Evolutionary conservation across 1,284 basidiomycete species (phyloP).

Genomic region (Ceratobasidium sp.): DNA sequence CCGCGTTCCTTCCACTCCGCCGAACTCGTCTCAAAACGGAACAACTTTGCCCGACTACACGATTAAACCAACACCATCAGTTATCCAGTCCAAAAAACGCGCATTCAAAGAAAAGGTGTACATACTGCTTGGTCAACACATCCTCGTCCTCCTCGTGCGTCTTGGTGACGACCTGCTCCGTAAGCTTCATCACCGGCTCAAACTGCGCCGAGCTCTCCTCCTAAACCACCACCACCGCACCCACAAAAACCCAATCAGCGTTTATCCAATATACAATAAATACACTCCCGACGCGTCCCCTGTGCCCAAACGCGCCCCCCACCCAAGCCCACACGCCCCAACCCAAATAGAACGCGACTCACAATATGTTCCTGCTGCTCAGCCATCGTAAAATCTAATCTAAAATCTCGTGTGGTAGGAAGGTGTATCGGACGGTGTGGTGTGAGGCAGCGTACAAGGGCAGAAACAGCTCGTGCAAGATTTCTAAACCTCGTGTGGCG

Average conservation of each 20-base stretch:
- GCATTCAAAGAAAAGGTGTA: constrained; percentile 48
- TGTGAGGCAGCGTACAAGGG: constrained; percentile 18
- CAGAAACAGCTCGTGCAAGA: constrained; percentile 19
- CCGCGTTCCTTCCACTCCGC: constrained; percentile 98
- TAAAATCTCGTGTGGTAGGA: not conserved
- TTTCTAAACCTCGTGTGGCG: constrained; percentile 39
- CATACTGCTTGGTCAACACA: constrained; percentile 96
- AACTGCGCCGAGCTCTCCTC: constrained; percentile 93
- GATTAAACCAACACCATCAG: constrained; percentile 12
- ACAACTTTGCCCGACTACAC: constrained; percentile 95
- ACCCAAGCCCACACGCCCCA: not conserved
- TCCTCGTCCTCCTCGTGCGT: constrained; percentile 97
- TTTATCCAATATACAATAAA: not conserved
- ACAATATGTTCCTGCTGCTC: constrained; percentile 39
- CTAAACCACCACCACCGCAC: constrained; percentile 60
- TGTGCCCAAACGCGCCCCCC: constrained; percentile 37
- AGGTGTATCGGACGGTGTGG: too few species aligned
- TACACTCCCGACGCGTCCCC: constrained; percentile 1
- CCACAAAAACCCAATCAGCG: constrained; percentile 5
- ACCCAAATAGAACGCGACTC: constrained; percentile 14
- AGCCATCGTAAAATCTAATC: constrained; percentile 28
- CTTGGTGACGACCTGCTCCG: constrained; percentile 95
- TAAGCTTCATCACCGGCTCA: constrained; percentile 97
- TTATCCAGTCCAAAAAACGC: constrained; percentile 53
- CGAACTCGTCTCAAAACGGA: constrained; percentile 88